Evolutionary conservation across 352 stramenopile genomes (phyloP), one percentile per base, ranked within the genome.

Genomic region (Peronosclerospora sorghi): DNA sequence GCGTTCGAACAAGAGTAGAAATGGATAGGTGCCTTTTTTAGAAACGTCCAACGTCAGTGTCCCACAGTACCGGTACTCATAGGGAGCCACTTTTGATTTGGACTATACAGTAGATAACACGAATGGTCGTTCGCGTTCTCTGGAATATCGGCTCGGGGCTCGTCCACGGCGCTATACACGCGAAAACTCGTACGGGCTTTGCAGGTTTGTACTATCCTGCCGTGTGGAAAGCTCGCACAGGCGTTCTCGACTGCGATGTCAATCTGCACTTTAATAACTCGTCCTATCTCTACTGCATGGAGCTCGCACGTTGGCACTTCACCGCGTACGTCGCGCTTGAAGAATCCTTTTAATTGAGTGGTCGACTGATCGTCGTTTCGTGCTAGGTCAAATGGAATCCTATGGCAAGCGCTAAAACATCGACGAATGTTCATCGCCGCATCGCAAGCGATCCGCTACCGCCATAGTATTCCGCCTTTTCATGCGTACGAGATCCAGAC

Each of bases 231-330:
- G 74, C 57, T 35, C 78, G 78, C 2, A 61, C 72, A 1, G 75
- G 76, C 0, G 65, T 94, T 28, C 44, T 92, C 13, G 82, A 94
- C 61, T 83, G 76, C 29, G 82, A 94, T 46, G 49, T 90, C 37
- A 91, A 92, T 45, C 10, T 90, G 32, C 82, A 94, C 41, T 51
- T 92, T 2, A 94, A 94, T 58, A 94, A 94, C 50, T 66, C 82
- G 5, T 68, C 75, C 13, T 92, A 87, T 29, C 51, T 92, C 38
- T 92, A 73, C 60, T 73, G 65, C 46, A 89, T 83, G 65, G 82
- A 94, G 45, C 76, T 94, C 23, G 82, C 82, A 40, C 79, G 82
- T 21, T 94, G 82, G 82, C 77, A 91, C 41, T 82, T 85, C 23
- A 76, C 61, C 2, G 68, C 73, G 79, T 91, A 68, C 45, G 67